Evolutionary conservation across 345 rosid species (phyloP), one percentile per base, ranked within the genome.

Genomic region (Syzygium oleosum): DNA sequence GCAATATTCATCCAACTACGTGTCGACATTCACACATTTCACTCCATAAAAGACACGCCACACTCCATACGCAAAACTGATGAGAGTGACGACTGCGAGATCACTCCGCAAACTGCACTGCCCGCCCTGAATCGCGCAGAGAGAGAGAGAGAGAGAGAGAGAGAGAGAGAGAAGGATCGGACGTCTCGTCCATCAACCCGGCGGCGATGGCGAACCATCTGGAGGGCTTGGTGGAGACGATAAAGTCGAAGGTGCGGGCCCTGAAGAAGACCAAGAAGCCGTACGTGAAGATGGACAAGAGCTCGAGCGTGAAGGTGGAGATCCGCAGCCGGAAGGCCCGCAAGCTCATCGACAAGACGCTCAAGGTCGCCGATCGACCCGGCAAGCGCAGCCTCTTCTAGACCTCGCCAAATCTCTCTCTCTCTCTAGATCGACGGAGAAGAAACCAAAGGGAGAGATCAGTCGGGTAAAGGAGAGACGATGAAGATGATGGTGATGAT

Each of bases 221-320:
- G 77, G 99, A 93, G 92, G 91, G 88, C 88, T 88, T 98, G 90
- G 93, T 98, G 92, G 92, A 96, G 92, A 92, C 98, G 46, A 97
- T 98, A 61, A 96, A 96, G 92, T 95, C 99, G 29, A 98, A 98
- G 94, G 97, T 98, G 41, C 87, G 95, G 84, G 88, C 94, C 17
- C 73, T 89, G 91, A 91, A 89, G 87, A 88, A 93, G 89, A 92
- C 92, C 88, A 93, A 92, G 91, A 87, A 97, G 87, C 92, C 98
- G 17, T 98, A 98, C 92, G 87, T 94, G 29, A 96, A 95, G 88
- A 96, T 98, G 97, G 98, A 94, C 88, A 97, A 96, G 90, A 96
- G 98, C 91, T 89, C 98, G 0, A 98, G 99, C 85, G 99, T 96
- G n/a, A 95, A 90, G 90, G 99, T 96, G 3, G 98, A 97, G 93